Evolutionary conservation across 2,329 filamentous ascomycete genomes (phyloP), one percentile per base, ranked within the genome.

Genomic region (Trichoderma cornu-damae): DNA sequence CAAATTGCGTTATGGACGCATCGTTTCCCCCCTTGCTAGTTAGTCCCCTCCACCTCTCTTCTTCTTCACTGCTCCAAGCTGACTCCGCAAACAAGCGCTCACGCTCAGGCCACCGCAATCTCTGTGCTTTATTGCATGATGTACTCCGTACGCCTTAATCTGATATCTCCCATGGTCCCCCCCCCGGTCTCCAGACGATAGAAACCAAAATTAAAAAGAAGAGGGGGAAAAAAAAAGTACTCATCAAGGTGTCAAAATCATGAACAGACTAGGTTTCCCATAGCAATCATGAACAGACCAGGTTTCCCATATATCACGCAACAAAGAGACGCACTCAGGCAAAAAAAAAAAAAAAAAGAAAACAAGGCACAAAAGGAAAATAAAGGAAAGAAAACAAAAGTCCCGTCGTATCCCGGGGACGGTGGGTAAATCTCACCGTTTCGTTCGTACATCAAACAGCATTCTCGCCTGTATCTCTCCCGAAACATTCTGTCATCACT

Each of bases 101-200:
- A 43, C 50, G 50, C 50, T 54, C 50, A 54, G 50, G 22, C 50
- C 50, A 54, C 50, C 30, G 40, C 50, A 54, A 54, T 54, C 50
- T 54, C 50, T 54, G 40, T 54, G 50, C 50, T 54, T n/a, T n/a
- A n/a, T n/a, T n/a, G n/a, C n/a, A n/a, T n/a, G n/a, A n/a, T n/a
- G n/a, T n/a, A n/a, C n/a, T n/a, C n/a, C n/a, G n/a, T 54, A 54
- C 50, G 49, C 40, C 24, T 40, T 54, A 40, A 54, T 54, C 50
- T 44, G 40, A 54, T 54, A 54, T 54, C 50, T 54, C 40, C 50
- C 28, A 28, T 38, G 40, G 40, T n/a, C n/a, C n/a, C n/a, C n/a
- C n/a, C n/a, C n/a, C n/a, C n/a, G n/a, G n/a, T n/a, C n/a, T n/a
- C n/a, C n/a, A n/a, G n/a, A n/a, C n/a, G n/a, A n/a, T n/a, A n/a